Evolutionary conservation across 352 stramenopile genomes (phyloP), one percentile per base, ranked within the genome.

Genomic region (Pythium diclinum): DNA sequence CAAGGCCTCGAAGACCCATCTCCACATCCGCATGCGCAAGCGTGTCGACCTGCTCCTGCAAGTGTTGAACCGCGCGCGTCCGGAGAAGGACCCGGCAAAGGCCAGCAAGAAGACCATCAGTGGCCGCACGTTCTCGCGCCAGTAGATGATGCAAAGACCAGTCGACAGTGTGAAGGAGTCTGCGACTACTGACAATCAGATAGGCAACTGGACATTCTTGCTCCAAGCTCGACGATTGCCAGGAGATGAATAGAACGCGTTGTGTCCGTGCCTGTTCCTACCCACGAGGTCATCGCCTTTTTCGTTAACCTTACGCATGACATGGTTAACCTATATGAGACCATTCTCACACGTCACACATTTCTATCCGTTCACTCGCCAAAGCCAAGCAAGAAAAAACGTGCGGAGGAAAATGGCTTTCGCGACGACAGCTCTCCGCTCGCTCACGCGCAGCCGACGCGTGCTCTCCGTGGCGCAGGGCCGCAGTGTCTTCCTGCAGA

Each of bases 21-120:
- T 98, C 67, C 94, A 98, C 80, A 97, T 97, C 74, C 84, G 94
- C 59, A 98, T 98, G 94, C 83, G 94, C 66, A 97, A 96, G 83
- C 86, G 90, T 62, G 93, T 98, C 19, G 89, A 96, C 53, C 66
- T 89, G 65, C 73, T 97, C 46, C 81, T 98, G 68, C 92, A 98
- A 85, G 85, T 98, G 30, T 77, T 98, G 33, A 97, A 97, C 79
- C 88, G 94, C 62, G 91, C 94, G 13, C 79, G 88, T 52, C 92
- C 90, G 25, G 83, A 96, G 71, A 93, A 92, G 65, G 86, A 93
- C 44, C 90, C 94, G 59, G 80, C 79, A 30, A 98, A 96, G 78
- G 79, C 80, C 36, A 71, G 69, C 54, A 98, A 97, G 78, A 98
- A 98, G 77, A 98, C 92, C 48, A 94, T 95, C 66, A 88, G 84